Base-by-base conservation (phyloP, 345 rosid species). In the Eucalyptus pauciflora region DNA sequence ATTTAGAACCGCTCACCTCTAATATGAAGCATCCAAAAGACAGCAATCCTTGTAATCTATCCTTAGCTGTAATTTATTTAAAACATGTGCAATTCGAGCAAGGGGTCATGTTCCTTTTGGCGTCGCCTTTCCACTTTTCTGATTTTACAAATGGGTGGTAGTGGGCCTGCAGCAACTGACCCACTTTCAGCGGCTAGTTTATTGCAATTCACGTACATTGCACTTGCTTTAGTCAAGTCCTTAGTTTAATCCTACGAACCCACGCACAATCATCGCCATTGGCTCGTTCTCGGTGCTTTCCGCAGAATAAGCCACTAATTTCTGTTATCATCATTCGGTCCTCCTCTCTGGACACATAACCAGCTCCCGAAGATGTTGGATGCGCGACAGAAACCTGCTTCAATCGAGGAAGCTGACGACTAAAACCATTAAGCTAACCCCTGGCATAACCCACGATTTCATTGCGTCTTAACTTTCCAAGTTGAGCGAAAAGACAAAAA, bases 1-100 rank as follows among this genome's bases (percentile, higher is more conserved):
- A 52, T 52, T 2, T 52, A 52, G 2, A 20, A 0, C 0, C 25
- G 0, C 8, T 3, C 25, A 0, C 4, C 9, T 52, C 24, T 52
- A 52, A 52, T 52, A 20, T 62, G 7, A 18, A 69, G 22, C 13
- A 33, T 37, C 80, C 43, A 33, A 31, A 69, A 71, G 46, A 64
- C 24, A 0, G 46, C 13, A 37, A 71, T 71, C 25, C 81, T 0
- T 37, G 25, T 37, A 18, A 6, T 17, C 25, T 22, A 17, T 71
- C 13, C 25, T 17, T 2, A n/a, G 7, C 25, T 3, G 46, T 18
- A 71, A 18, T 10, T 17, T 43, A 33, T 18, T 17, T 18, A 18
- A 71, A 18, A 71, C 83, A 3, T 20, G 27, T 37, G 46, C 45
- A 71, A 71, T 71, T 37, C 13, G 80, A 12, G 80, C 80, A 31